Conservation (phyloP, 371 early-diverging fungal genomes). For the Chytridiales sp. region DNA sequence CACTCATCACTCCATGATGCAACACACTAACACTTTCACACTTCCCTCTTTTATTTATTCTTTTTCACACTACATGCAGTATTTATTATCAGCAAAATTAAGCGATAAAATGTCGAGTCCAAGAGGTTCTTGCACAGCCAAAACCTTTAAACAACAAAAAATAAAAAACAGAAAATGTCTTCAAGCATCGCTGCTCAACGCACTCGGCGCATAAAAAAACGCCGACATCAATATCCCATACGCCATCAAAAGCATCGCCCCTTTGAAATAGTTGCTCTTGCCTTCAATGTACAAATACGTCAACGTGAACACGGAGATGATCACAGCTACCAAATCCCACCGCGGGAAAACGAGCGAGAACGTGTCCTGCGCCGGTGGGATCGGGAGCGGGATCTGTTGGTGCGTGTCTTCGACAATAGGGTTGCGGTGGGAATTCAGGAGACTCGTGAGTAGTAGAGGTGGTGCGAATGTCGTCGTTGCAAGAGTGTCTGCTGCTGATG, state of each 20-base stretch:
- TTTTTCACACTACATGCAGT: no score
- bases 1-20: no score
- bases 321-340: conserved; percentile 83
- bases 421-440: no score
- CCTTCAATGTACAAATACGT: conserved; percentile 89
- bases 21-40: no score
- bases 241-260: conserved; percentile 81
- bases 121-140: no score
- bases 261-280: conserved; percentile 94
- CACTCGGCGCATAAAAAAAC: conserved; percentile 68
- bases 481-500: not conserved
- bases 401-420: no score
- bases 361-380: conserved; percentile 18
- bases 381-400: not conserved
- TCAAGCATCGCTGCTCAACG: conserved; percentile 23
- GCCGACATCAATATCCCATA: conserved; percentile 79
- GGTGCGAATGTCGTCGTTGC: no score
- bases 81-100: no score
- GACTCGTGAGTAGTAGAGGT: no score
- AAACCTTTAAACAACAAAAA: no score
- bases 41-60: no score
- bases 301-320: conserved; percentile 83
- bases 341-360: conserved; percentile 89
- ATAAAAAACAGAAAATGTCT: not conserved
- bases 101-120: no score